Evolutionary conservation across 495 filamentous ascomycete genomes (phyloP), one percentile per base, ranked within the genome.

Genomic region (Cudoniella acicularis): DNA sequence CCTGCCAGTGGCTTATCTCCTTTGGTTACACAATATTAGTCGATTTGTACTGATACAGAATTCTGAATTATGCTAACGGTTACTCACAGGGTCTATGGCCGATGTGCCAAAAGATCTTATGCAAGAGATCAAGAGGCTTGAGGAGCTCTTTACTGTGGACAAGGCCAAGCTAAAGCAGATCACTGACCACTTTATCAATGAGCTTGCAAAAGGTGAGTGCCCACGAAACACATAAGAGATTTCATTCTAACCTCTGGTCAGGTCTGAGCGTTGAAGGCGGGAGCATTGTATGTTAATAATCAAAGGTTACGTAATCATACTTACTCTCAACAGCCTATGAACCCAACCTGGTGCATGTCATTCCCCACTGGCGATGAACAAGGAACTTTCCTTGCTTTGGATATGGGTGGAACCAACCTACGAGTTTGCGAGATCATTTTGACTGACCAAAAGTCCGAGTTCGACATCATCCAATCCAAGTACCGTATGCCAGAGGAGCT

Each of bases 381-480:
- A 13, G 94, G 94, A 61, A 96, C 89, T 41, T 98, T 85, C 72
- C 79, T 98, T 48, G 94, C 94, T 64, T 79, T 98, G 27, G 94
- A 98, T 70, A 97, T 98, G 95, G 94, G 94, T 58, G 94, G 94
- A 64, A 98, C 94, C 70, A 98, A 98, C 70, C 80, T 98, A 57
- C 91, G 94, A 69, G 95, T 98, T 66, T 98, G 94, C 77, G 91
- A 98, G 72, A 93, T 98, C 69, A 89, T 86, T 61, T 76, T 98
- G 69, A 90, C 90, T 21, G 85, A 96, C 54, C 84, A 90, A 72
- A 89, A 91, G 77, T 95, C 94, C 48, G 91, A 92, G 70, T 98
- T 98, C 75, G 94, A 98, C 68, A 98, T 98, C 68, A 96, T 92
- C 64, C 94, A 98, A 77, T 97, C 93, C 62, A 98, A 98, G 73